phyloP scores from a whole-genome alignment of 164 flowering plant species.

The Piper longum region DNA sequence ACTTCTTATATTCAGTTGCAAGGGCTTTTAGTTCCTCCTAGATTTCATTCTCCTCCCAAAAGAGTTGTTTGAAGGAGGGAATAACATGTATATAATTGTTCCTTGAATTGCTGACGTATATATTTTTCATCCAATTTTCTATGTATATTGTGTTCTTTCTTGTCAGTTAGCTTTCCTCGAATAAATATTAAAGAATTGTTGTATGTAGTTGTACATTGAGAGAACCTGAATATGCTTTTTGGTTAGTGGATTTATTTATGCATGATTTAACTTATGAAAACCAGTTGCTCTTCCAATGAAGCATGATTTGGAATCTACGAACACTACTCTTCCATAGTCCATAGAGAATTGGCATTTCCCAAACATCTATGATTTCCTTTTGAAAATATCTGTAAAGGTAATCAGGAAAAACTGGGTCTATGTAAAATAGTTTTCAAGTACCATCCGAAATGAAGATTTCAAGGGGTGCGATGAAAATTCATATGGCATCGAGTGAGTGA shows the following conservation, averaged over 20 bases:
- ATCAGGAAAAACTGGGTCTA: too few species aligned
- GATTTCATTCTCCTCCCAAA: constrained; percentile 1
- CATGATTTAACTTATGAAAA: neutral
- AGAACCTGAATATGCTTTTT: neutral
- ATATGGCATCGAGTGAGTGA: too few species aligned
- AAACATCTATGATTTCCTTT: too few species aligned
- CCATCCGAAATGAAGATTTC: too few species aligned
- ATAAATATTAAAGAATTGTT: neutral
- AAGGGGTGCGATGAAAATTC: too few species aligned
- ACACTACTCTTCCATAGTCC: too few species aligned
- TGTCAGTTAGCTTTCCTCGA: neutral
- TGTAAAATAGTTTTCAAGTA: too few species aligned
- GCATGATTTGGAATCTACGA: too few species aligned
- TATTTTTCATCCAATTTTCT: neutral
- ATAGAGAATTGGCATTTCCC: too few species aligned
- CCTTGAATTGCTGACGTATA: neutral
- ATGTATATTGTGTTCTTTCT: neutral
- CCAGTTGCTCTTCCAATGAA: too few species aligned
- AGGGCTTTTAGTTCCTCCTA: constrained; percentile 36
- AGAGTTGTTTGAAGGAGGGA: neutral
- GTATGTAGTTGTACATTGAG: neutral
- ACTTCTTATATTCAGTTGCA: constrained; percentile 55
- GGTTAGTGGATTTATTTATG: neutral
- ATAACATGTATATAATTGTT: neutral
- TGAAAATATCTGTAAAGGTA: too few species aligned